Base-by-base conservation (phyloP, 345 rosid genomes). In the Eucalyptus viminalis region DNA sequence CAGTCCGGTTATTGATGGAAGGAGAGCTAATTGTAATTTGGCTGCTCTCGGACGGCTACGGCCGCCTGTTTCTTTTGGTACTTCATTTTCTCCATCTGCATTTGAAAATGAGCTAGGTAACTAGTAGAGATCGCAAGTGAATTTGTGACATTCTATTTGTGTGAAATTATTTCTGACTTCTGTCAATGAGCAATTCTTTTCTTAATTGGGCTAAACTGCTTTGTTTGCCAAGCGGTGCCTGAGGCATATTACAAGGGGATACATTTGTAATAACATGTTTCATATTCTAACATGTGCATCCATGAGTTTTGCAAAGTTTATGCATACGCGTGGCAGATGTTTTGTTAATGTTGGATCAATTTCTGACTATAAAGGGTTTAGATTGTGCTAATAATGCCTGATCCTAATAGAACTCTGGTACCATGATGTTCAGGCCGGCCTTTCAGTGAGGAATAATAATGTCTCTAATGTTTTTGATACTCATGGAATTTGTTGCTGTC, bases 1-100 rank as follows among this genome's bases (percentile, higher is more conserved):
- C 56, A 91, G 88, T 87, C 94, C 93, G 6, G 53, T 93, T 25
- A 91, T 93, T 85, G 94, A 91, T 89, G 94, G 94, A 27, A 87
- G 94, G 88, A 91, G 91, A 51, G 92, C 92, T 60, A 93, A 93
- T 87, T 92, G 93, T 89, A 92, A 92, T 88, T 88, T 93, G 47
- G 94, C 94, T 86, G 89, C 93, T 49, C 83, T 92, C n/a, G 93
- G 94, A 43, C 93, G 92, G 81, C 88, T 91, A 83, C 92, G 89
- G 14, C 89, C 58, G 25, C 88, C 91, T 88, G 80, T 85, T 49
- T 90, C 91, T 76, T 90, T 80, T 87, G 91, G 91, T 90, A 90
- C 86, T 25, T 87, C 54, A 87, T 54, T 31, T 90, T 24, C 86
- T 86, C n/a, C 37, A 80, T 89, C 85, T 72, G 87, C 56, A 45